These are phyloP conservation scores for Boletellus deceptivus DNA, from an alignment of 1,284 basidiomycete species.

Conservation along the genomic window DNA sequence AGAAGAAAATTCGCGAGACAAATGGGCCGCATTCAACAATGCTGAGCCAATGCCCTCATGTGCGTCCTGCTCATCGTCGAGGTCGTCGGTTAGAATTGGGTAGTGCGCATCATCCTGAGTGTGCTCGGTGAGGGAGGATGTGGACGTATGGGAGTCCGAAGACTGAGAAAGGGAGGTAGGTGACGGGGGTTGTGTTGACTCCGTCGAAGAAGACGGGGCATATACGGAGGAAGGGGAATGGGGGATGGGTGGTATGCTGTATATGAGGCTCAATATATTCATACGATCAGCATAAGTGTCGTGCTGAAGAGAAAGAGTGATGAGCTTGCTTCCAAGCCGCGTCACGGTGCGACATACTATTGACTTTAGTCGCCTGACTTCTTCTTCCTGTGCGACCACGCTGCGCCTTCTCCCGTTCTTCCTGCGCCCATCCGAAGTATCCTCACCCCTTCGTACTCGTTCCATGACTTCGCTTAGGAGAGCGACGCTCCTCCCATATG, in stretches of 20 bases:
- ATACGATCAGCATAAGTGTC: conserved; percentile 87
- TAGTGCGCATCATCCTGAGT: conserved; percentile 35
- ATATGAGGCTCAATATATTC: conserved; percentile 83
- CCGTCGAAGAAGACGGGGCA: conserved; percentile 48
- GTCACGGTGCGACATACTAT: conserved; percentile 57
- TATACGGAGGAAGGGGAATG: conserved; percentile 58
- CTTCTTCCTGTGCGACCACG: conserved; percentile 81
- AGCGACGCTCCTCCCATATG: conserved; percentile 79
- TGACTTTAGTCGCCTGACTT: conserved; percentile 74
- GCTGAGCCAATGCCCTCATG: conserved; percentile 47
- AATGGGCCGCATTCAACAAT: conserved; percentile 46
- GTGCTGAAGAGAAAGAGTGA: conserved; percentile 48
- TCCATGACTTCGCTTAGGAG: conserved; percentile 86
- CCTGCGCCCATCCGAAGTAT: conserved; percentile 61
- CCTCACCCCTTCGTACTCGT: conserved; percentile 76
- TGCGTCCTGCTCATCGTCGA: conserved; percentile 38
- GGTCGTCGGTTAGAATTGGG: conserved; percentile 26
- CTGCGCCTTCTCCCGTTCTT: conserved; percentile 65
- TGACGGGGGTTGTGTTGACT: conserved; percentile 50
- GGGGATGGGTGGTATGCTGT: conserved; percentile 73
- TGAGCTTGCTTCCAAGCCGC: conserved; percentile 11
- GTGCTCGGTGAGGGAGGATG: conserved; percentile 38
- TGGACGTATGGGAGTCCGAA: conserved; percentile 44
- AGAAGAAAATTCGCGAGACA: conserved; percentile 35
- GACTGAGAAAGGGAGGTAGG: conserved; percentile 54